Evolutionary conservation across 1,139 yeast genomes (phyloP), one percentile per base, ranked within the genome.

Genomic region (Kodamaea fungicola): DNA sequence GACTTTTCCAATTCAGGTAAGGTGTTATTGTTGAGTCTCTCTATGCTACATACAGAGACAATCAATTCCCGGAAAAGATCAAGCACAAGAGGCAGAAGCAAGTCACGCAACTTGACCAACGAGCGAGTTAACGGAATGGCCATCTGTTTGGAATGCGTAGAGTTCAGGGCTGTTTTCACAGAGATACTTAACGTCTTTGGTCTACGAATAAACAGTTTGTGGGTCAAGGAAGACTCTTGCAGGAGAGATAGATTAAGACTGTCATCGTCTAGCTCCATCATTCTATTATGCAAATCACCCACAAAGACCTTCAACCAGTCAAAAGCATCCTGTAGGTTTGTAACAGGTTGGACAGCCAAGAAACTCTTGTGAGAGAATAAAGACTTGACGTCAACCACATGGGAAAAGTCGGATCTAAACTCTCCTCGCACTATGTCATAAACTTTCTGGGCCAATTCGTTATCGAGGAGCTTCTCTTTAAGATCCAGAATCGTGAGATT

Each of bases 331-430:
- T 63, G 64, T 2, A 74, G 48, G 1, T 71, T 67, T 6, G 58
- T 61, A 4, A 89, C 76, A 0, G 84, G 76, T 10, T 19, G 26
- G 0, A 75, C 51, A 1, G 48, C 69, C 40, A 80, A 59, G 55
- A 92, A 82, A 50, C 89, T 87, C 54, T 92, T 92, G 35, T 83
- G 78, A 0, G 97, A 83, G 63, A 81, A 80, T 97, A 92, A 89
- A 1, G 95, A 83, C 53, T 89, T 88, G 13, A 86, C 72, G 28
- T 80, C 79, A 0, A 81, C 74, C 39, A 83, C 65, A 12, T 76
- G 67, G 9, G 73, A 67, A 7, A 92, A 62, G 30, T 79, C 81
- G 21, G 67, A 67, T 26, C 62, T 51, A 41, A 70, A 70, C 12
- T 69, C 57, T 0, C 97, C 98, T 28, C 89, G 64, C 0, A 83